Conservation (phyloP, 768 basidiomycete genomes). For the Lentinula lateritia region DNA sequence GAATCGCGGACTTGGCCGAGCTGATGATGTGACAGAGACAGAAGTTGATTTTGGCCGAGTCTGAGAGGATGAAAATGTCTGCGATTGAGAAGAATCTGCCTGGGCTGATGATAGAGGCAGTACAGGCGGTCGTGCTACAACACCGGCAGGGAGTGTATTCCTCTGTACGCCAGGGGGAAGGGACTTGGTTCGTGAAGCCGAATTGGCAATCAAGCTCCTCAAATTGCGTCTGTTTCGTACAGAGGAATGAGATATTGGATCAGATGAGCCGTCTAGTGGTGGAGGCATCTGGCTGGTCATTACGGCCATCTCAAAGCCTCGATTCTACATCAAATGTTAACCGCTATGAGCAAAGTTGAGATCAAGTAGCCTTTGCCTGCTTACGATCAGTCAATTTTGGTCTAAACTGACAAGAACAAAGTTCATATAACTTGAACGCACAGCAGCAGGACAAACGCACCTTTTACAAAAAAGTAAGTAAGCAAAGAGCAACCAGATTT, state of each 20-base stretch:
- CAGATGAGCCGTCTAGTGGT: background rate
- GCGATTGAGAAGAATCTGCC: background rate
- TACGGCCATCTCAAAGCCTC: background rate
- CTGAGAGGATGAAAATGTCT: background rate
- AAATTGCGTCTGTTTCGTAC: background rate
- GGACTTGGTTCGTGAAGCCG: background rate
- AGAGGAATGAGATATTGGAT: background rate
- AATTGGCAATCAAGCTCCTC: background rate
- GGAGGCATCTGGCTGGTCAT: background rate
- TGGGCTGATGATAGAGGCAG: background rate
- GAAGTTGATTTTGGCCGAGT: background rate
- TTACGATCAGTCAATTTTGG: background rate
- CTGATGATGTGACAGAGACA: background rate
- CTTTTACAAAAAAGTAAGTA: background rate
- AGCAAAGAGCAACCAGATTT: background rate
- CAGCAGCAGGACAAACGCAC: background rate
- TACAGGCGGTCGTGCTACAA: background rate
- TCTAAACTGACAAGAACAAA: background rate
- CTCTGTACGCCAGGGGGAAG: background rate
- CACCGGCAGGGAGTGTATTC: background rate
- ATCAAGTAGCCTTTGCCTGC: background rate
- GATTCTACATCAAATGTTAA: background rate
- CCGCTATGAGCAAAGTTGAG: background rate
- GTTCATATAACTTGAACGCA: background rate
- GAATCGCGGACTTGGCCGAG: slow-evolving; percentile 5